Evolutionary conservation across 106 monocot genomes (phyloP).

Genomic region (Dioscorea alata): DNA sequence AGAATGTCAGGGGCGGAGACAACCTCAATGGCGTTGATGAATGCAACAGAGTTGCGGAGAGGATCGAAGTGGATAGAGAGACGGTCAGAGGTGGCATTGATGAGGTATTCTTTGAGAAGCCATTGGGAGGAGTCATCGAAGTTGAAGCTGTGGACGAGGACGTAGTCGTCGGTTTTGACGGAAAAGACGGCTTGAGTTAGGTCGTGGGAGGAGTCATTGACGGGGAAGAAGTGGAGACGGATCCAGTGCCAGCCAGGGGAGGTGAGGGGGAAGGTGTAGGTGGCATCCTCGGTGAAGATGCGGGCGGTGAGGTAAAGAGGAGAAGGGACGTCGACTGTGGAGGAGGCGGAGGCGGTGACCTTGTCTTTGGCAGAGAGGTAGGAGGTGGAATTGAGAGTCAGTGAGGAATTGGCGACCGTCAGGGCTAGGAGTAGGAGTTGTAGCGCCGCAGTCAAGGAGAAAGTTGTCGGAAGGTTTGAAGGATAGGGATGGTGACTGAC

Average conservation of each 20-base stretch:
- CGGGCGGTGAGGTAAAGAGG: conserved; percentile 74
- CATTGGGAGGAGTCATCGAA: conserved; percentile 21
- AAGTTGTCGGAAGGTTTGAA: conserved; percentile 62
- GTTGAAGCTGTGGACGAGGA: conserved; percentile 78
- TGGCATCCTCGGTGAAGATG: conserved; percentile 56
- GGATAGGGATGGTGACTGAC: neutral
- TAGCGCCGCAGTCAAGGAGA: conserved; percentile 74
- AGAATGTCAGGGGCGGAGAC: conserved; percentile 64
- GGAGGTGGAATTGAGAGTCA: conserved; percentile 45
- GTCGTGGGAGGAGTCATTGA: conserved; percentile 31
- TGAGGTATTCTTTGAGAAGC: conserved; percentile 67
- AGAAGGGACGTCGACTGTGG: conserved; percentile 40
- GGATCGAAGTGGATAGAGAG: conserved; percentile 58
- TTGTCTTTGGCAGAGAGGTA: conserved; percentile 42
- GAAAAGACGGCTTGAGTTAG: conserved; percentile 62
- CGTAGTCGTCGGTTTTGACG: conserved; percentile 56
- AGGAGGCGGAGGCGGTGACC: conserved; percentile 33
- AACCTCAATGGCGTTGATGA: conserved; percentile 84
- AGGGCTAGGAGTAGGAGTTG: conserved; percentile 14
- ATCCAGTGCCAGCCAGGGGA: conserved; percentile 85
- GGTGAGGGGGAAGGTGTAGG: conserved; percentile 58
- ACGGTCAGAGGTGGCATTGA: conserved; percentile 45
- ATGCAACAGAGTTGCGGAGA: conserved; percentile 51
- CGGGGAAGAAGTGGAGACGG: conserved; percentile 72
- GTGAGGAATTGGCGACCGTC: conserved; percentile 67